Evolutionary conservation across 2,329 filamentous ascomycete species (phyloP), one percentile per base, ranked within the genome.

Genomic region (Aschersonia sp.): DNA sequence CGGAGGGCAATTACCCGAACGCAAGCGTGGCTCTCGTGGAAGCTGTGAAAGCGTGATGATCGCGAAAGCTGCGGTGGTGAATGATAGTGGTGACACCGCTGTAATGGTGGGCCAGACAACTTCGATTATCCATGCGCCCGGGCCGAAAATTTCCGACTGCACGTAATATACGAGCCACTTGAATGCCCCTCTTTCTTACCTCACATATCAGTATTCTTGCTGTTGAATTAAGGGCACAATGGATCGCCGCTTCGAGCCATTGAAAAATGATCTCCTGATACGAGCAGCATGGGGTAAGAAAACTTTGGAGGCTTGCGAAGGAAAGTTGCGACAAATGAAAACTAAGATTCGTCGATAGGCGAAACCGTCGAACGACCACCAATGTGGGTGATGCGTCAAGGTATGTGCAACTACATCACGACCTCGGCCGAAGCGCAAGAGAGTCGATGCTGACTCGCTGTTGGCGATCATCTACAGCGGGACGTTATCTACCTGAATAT

Each of bases 311-410:
- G n/a, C 45, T 47, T 31, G 20, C 20, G 20, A 20, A 20, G 20
- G 20, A 20, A 20, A 20, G 20, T 20, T 20, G 20, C 20, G 20
- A 20, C 20, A 20, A 20, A 20, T 20, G 20, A 20, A 20, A 20
- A 20, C 20, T 20, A 20, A 20, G 20, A 20, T 20, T 20, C 47
- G 30, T 32, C 43, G 42, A 46, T 49, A 94, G 89, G 91, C 64
- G 77, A 96, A 69, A 82, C 82, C 64, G 86, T 97, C 55, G 89
- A 96, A 68, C 82, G 92, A 54, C 85, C 92, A 52, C 92, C 92
- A 50, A 87, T 94, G 73, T 98, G 92, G 92, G 89, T 98, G 64
- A 98, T 98, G 92, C 85, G 92, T 68, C 92, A 98, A 80, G 89
- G 89, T 91, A 73, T 65, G 65, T 52, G 28, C 5, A 12, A 47